Conservation (phyloP, 2,329 filamentous ascomycete species). For the Aspergillus sp. region DNA sequence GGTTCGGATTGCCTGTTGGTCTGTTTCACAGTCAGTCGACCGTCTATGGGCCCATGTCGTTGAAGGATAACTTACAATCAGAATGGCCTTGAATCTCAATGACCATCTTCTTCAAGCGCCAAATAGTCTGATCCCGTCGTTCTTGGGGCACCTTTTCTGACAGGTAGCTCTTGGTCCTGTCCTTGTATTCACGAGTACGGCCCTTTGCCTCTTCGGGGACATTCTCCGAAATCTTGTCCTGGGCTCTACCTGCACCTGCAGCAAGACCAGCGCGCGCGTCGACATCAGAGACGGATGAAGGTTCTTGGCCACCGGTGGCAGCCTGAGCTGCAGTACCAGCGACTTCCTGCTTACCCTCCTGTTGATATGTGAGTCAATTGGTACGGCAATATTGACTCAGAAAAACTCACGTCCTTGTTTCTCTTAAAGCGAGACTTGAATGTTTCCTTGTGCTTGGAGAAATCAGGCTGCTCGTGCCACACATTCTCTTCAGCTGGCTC, state of each 20-base stretch:
- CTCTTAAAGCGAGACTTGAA: conserved; percentile 62
- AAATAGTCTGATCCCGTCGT: conserved; percentile 87
- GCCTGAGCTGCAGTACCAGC: conserved; percentile 55
- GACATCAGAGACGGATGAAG: conserved; percentile 54
- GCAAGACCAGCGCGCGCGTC: conserved; percentile 49
- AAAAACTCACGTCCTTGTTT: conserved; percentile 52
- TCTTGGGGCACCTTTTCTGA: conserved; percentile 86
- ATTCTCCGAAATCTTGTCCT: conserved; percentile 63
- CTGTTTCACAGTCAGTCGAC: conserved; percentile 34
- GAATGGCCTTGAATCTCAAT: conserved; percentile 94
- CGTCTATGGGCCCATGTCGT: not conserved
- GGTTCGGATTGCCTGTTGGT: conserved; percentile 86
- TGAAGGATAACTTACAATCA: conserved; percentile 62
- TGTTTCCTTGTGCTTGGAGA: conserved; percentile 68
- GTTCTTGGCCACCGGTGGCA: conserved; percentile 52
- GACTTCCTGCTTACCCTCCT: conserved; percentile 52
- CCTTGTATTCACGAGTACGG: conserved; percentile 39
- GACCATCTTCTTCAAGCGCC: conserved; percentile 95
- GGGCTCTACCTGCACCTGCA: conserved; percentile 35
- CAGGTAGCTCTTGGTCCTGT: conserved; percentile 70
- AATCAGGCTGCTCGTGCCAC: conserved; percentile 84
- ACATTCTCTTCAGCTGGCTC: conserved; percentile 84
- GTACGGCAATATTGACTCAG: not conserved
- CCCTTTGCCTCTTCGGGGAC: conserved; percentile 60
- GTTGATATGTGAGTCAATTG: not conserved